Evolutionary conservation across 139 green algal species (phyloP).

Genomic region (Dunaliella primolecta): DNA sequence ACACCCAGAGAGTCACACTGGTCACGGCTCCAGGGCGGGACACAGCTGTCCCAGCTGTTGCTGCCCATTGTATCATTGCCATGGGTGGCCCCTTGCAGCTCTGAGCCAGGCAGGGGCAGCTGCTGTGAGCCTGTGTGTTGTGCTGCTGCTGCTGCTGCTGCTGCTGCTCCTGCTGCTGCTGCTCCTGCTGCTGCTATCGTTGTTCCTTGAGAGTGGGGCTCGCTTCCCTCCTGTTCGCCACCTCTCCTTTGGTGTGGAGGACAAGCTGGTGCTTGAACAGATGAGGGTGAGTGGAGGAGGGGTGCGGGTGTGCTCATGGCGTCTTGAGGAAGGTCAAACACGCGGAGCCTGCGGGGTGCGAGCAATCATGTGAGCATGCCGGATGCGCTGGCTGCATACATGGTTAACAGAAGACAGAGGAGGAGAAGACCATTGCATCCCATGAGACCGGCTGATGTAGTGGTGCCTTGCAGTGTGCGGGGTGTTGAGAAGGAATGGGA

Average conservation of each 20-base stretch:
- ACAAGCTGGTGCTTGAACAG: background rate
- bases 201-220: background rate
- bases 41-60: background rate
- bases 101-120: background rate
- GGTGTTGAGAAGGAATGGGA: too few species aligned
- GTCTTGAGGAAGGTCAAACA: constrained; percentile 70
- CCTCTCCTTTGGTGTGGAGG: too few species aligned
- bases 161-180: background rate
- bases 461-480: background rate
- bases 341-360: constrained; percentile 47
- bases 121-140: background rate
- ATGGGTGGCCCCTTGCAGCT: background rate
- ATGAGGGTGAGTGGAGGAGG: background rate
- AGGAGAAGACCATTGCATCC: background rate
- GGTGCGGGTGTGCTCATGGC: constrained; percentile 14
- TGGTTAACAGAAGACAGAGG: background rate
- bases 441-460: background rate
- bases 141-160: background rate
- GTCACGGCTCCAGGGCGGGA: background rate
- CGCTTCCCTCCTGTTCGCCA: too few species aligned
- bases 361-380: background rate
- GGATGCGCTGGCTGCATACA: background rate
- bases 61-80: background rate
- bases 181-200: background rate
- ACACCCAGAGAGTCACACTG: constrained; percentile 33